Conservation (phyloP, 441 rosid species). For the Geranium incanum region DNA sequence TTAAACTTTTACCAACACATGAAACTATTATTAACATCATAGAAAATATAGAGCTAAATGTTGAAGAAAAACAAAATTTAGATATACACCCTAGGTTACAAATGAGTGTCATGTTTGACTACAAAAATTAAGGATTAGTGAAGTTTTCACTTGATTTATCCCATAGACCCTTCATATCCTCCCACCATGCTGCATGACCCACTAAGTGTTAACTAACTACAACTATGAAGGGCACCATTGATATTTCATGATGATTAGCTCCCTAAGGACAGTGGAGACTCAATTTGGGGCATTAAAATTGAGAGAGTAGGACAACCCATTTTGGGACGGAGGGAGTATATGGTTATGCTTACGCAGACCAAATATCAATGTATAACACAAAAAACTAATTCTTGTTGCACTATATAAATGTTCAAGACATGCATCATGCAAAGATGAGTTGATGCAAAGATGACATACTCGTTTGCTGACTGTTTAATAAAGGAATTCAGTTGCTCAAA, state of each 20-base stretch:
- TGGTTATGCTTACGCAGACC: background rate
- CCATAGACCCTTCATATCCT: background rate
- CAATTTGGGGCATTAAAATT: too few species aligned
- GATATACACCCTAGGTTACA: too few species aligned
- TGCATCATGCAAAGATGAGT: background rate
- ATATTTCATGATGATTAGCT: too few species aligned
- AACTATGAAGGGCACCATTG: too few species aligned
- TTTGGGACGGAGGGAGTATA: background rate
- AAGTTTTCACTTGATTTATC: background rate
- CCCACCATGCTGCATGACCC: too few species aligned
- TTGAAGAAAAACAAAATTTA: too few species aligned
- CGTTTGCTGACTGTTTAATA: slow-evolving; percentile 49
- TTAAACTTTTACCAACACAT: background rate
- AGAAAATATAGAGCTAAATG: background rate
- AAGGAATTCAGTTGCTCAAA: slow-evolving; percentile 70
- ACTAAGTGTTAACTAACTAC: too few species aligned
- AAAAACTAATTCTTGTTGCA: background rate
- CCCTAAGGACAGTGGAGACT: too few species aligned
- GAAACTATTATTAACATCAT: background rate
- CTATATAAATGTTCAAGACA: background rate
- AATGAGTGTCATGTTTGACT: too few species aligned
- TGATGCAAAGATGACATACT: slow-evolving; percentile 37
- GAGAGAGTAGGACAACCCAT: background rate
- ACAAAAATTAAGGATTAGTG: background rate
- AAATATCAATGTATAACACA: background rate